Percentiles rank a stretch among this genome's conserved stretches.
phyloP scores from a whole-genome alignment of 805 yeast species.

The Saturnispora quitensis region DNA sequence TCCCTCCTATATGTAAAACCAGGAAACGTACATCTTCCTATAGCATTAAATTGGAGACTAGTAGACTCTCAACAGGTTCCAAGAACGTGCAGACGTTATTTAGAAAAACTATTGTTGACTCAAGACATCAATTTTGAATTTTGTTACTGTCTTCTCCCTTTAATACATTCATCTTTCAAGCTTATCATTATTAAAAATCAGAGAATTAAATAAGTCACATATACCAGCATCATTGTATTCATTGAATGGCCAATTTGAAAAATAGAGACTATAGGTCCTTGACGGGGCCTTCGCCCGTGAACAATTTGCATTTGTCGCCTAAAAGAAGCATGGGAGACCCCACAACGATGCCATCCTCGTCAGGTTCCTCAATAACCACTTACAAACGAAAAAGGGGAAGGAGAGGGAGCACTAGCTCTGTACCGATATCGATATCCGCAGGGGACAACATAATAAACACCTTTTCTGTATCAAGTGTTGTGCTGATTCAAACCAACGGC shows the following conservation, averaged over 20 bases:
- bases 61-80: not conserved
- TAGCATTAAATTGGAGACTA: not conserved
- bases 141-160: not conserved
- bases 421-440: not conserved
- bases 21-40: not conserved
- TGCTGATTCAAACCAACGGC: not conserved
- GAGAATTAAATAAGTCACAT: not conserved
- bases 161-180: not conserved
- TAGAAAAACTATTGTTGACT: too few relatives aligned
- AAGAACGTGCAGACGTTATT: not conserved
- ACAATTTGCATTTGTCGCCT: not conserved
- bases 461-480: not conserved
- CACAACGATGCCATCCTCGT: not conserved
- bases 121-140: not conserved
- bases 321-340: not conserved
- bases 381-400: not conserved
- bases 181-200: not conserved
- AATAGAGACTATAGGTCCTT: not conserved
- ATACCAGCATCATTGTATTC: not conserved
- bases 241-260: not conserved
- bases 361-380: not conserved
- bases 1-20: not conserved
- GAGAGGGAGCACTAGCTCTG: not conserved
- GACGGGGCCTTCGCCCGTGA: not conserved
- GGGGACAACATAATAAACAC: not conserved